phyloP scores from a whole-genome alignment of 31 red algal genomes.

The Odonthalia washingtoniensis region DNA sequence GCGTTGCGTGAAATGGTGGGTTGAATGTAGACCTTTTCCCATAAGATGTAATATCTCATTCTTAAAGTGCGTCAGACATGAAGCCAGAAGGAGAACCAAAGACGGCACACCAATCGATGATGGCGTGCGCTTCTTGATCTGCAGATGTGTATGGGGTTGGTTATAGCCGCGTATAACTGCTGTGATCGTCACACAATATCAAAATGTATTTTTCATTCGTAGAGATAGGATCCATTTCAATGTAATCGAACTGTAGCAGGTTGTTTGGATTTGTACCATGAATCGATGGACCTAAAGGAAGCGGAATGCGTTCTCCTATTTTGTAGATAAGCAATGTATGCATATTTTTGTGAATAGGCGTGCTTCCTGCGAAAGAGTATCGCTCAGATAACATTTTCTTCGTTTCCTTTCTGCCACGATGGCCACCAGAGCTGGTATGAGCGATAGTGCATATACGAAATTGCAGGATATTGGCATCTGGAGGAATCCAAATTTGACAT shows the following conservation, averaged over 20 bases:
- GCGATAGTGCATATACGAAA: background rate
- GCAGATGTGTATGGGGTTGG: background rate
- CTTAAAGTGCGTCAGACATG: background rate
- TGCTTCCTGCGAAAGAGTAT: too few relatives aligned
- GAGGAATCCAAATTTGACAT: constrained; percentile 29
- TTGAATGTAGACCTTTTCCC: background rate
- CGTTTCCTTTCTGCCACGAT: constrained; percentile 21
- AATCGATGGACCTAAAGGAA: background rate
- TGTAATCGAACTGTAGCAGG: background rate
- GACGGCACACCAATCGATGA: background rate
- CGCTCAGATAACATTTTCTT: too few relatives aligned
- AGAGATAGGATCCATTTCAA: background rate
- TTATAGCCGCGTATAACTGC: background rate
- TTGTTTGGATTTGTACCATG: background rate
- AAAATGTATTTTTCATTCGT: background rate
- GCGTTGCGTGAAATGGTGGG: background rate
- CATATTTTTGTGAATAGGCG: too few relatives aligned
- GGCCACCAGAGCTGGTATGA: constrained; percentile 7
- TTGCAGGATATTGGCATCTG: background rate
- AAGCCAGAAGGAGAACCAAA: background rate
- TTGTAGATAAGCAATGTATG: background rate
- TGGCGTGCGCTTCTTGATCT: background rate
- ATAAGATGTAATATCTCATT: background rate
- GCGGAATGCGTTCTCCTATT: background rate
- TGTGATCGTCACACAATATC: background rate